Conservation (phyloP, 2,329 filamentous ascomycete species). For the Fusarium foetens region DNA sequence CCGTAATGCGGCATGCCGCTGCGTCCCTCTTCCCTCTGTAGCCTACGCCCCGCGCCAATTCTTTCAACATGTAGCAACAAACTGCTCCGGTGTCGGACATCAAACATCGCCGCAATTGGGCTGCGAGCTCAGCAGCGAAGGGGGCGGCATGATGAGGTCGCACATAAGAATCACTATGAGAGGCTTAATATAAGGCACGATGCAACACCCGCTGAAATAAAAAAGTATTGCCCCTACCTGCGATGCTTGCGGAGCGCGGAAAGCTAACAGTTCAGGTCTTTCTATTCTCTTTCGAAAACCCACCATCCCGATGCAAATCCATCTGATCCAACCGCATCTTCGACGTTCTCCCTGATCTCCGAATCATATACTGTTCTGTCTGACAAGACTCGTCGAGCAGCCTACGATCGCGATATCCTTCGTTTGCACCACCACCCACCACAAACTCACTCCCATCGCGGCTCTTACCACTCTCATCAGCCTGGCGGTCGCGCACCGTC, state of each 20-base stretch:
- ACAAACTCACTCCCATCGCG: constrained; percentile 49
- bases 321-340: constrained; percentile 74
- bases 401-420: constrained; percentile 80
- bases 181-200: constrained; percentile 76
- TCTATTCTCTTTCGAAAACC: constrained; percentile 90
- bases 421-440: constrained; percentile 51
- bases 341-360: constrained; percentile 83
- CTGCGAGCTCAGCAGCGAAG: constrained; percentile 27
- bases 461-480: constrained; percentile 70
- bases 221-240: constrained; percentile 68
- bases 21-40: constrained; percentile 49
- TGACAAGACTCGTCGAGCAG: constrained; percentile 75
- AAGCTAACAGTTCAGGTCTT: constrained; percentile 62
- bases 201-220: constrained; percentile 81
- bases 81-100: constrained; percentile 37
- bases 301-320: constrained; percentile 95
- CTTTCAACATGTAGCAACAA: constrained; percentile 30
- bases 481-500: constrained; percentile 81
- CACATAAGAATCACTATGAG: constrained; percentile 78
- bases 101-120: background rate
- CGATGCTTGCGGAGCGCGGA: background rate
- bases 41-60: constrained; percentile 34
- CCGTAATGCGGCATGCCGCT: constrained; percentile 73
- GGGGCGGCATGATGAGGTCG: constrained; percentile 32
- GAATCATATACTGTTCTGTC: constrained; percentile 85